Conservation (phyloP, 768 basidiomycete genomes). For the Trametes cinnabarina region DNA sequence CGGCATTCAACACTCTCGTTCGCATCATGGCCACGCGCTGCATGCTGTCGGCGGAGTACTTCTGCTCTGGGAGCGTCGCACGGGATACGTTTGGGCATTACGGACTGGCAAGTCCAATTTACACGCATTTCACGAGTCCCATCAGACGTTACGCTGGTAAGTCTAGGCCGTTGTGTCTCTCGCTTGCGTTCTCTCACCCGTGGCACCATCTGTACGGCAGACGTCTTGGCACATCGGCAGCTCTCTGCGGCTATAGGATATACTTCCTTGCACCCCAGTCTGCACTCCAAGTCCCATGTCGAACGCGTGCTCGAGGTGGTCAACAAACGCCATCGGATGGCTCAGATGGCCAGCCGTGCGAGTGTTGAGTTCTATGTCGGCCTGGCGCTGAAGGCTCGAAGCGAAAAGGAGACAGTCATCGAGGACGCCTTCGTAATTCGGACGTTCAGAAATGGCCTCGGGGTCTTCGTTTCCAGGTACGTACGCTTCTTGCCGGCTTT, state of each 20-base stretch:
- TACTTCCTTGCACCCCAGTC: constrained; percentile 74
- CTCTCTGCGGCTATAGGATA: constrained; percentile 87
- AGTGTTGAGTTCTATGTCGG: constrained; percentile 98
- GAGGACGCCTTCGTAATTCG: constrained; percentile 94
- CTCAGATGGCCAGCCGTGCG: constrained; percentile 95
- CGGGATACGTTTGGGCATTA: constrained; percentile 95
- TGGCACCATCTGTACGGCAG: constrained; percentile 34
- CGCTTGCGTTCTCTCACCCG: neutral
- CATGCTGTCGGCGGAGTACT: constrained; percentile 98
- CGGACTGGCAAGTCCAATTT: constrained; percentile 94
- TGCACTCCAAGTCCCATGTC: constrained; percentile 87
- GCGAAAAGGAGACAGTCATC: constrained; percentile 47
- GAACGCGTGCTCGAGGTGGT: constrained; percentile 84
- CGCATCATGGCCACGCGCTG: constrained; percentile 99
- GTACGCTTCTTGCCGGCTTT: constrained; percentile 33
- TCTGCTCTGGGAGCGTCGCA: constrained; percentile 91
- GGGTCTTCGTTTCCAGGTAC: constrained; percentile 94
- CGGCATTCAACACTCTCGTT: constrained; percentile 95
- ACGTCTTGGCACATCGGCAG: constrained; percentile 93
- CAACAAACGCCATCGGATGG: constrained; percentile 91
- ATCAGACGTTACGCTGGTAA: constrained; percentile 93
- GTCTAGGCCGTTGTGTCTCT: constrained; percentile 19
- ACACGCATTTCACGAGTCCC: constrained; percentile 98
- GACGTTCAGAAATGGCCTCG: constrained; percentile 90
- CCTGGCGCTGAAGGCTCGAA: constrained; percentile 76